Base-by-base conservation (phyloP, 192 early-diverging fungal species). In the Coemansia furcata region DNA sequence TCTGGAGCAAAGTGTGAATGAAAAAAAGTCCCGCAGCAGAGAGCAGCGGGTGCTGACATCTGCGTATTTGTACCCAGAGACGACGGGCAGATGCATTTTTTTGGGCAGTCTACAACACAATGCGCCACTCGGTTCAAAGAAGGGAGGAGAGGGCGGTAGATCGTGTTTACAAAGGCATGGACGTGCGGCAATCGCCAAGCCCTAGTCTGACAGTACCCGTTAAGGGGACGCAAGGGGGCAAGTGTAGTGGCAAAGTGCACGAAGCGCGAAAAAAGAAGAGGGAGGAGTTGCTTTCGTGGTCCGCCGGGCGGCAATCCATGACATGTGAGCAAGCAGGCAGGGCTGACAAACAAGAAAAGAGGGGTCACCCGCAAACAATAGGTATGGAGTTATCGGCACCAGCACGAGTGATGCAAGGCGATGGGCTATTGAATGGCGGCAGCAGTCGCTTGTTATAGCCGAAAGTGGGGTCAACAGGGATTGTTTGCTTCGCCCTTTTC, bases 41-140 rank as follows among this genome's bases (percentile, higher is more conserved):
- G 33, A 35, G 55, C 29, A 30, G 29, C 26, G 50, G 50, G 50
- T 26, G 50, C 55, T 35, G 55, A 35, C 55, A 35, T 35, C 15
- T 19, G 55, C 36, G 29, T 36, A 58, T 36, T 58, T 58, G 33
- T 58, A 58, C 30, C 29, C 29, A 58, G 4, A 35, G n/a, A 8
- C 6, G 17, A 33, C 17, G 6, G 23, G 19, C 47, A 6, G 15
- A 26, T 29, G 55, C 17, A 58, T 58, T 19, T 11, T 36, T 57
- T 58, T 7, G n/a, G 29, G n/a, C 33, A 36, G 55, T n/a, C 33
- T 17, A 17, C 55, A n/a, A 26, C 35, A 36, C 32, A 32, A 36
- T 58, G 32, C 55, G 55, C 55, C 55, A 58, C 55, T 19, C 33
- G 55, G 33, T n/a, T 58, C 33, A 58, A 58, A 58, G 55, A 17